Conservation (phyloP, 2,329 filamentous ascomycete species). For the Zelopaecilomyces penicillatus region DNA sequence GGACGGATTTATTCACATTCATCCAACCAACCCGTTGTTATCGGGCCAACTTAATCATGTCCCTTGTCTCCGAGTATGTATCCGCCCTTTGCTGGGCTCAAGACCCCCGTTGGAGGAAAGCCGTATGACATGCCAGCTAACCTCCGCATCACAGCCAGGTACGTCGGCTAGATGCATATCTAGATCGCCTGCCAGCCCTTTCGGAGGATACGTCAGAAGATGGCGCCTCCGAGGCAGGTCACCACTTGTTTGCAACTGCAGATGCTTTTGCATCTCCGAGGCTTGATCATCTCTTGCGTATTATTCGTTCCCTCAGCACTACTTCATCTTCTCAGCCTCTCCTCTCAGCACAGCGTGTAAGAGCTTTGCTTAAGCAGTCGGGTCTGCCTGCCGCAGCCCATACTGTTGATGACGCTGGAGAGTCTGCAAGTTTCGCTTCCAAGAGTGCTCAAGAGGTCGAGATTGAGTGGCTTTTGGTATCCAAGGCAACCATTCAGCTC, state of each 20-base stretch:
- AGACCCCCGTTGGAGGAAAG: no score
- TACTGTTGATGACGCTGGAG: conserved; percentile 24
- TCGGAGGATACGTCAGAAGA: conserved; percentile 34
- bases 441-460: conserved; percentile 59
- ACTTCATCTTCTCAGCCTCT: conserved; percentile 56
- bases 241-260: conserved; percentile 25
- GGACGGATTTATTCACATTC: not conserved
- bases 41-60: conserved; percentile 25
- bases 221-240: conserved; percentile 28
- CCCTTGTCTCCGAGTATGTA: conserved; percentile 40
- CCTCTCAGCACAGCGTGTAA: conserved; percentile 52
- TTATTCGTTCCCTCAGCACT: conserved; percentile 64
- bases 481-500: conserved; percentile 85
- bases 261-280: conserved; percentile 43
- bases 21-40: conserved; percentile 1
- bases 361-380: conserved; percentile 54
- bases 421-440: conserved; percentile 15
- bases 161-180: conserved; percentile 54
- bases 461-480: conserved; percentile 82
- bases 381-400: conserved; percentile 39
- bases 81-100: conserved; percentile 2
- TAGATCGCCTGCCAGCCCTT: conserved; percentile 48
- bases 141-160: conserved; percentile 41
- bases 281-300: conserved; percentile 54
- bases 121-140: not conserved